A percentile compares a stretch with the other conserved stretches of the same genome.
phyloP scores from a whole-genome alignment of 1,139 yeast genomes.

The Saccharomyces pastorianus region DNA sequence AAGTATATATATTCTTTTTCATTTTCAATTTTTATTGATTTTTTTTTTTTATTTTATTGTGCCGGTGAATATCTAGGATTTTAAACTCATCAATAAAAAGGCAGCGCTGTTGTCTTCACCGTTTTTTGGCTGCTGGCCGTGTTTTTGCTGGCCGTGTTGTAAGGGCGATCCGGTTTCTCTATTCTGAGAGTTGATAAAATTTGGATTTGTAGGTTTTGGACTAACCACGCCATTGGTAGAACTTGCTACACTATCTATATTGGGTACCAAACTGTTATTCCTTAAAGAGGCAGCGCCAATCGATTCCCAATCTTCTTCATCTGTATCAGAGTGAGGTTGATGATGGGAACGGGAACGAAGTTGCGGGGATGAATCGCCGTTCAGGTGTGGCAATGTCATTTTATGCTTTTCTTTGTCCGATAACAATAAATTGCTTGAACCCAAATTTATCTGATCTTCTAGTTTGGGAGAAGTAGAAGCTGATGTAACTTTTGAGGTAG shows the following conservation, averaged over 20 bases:
- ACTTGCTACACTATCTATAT: slow-evolving; percentile 3
- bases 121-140: slow-evolving; percentile 11
- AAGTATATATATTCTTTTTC: background rate
- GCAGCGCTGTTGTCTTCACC: slow-evolving; percentile 25
- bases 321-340: slow-evolving; percentile 48
- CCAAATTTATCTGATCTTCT: background rate
- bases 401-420: background rate
- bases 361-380: background rate
- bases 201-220: slow-evolving; percentile 7
- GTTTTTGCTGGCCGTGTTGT: slow-evolving; percentile 5
- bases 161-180: slow-evolving; percentile 10
- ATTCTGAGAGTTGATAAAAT: slow-evolving; percentile 15
- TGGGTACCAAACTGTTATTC: slow-evolving; percentile 25
- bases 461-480: slow-evolving; percentile 2
- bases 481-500: background rate
- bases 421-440: background rate
- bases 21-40: background rate
- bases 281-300: slow-evolving; percentile 67
- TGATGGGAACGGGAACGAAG: background rate
- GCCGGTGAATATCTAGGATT: slow-evolving; percentile 10
- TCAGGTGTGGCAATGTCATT: background rate
- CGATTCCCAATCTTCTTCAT: slow-evolving; percentile 92
- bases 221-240: slow-evolving; percentile 1
- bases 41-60: background rate
- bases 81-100: slow-evolving; percentile 25